phyloP scores from a whole-genome alignment of 2,329 filamentous ascomycete species.

The Golovinomyces cichoracearum region DNA sequence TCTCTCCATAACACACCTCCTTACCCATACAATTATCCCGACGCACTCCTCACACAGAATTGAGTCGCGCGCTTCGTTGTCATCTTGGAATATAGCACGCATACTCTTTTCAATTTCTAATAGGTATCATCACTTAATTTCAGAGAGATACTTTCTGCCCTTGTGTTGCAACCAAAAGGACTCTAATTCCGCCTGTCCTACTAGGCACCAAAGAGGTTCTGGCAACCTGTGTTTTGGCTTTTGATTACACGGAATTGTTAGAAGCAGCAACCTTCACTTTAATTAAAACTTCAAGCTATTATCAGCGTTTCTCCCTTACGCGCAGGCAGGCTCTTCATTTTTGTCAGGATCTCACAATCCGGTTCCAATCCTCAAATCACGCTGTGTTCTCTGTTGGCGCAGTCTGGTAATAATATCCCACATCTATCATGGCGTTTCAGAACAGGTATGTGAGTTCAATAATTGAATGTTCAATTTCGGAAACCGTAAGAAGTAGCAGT shows the following conservation, averaged over 20 bases:
- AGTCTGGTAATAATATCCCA: background rate
- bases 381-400: background rate
- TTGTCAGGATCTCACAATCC: background rate
- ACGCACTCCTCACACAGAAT: background rate
- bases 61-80: background rate
- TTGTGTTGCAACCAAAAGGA: background rate
- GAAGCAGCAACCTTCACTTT: background rate
- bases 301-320: background rate
- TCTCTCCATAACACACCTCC: too few species aligned
- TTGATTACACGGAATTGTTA: background rate
- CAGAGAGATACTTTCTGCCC: background rate
- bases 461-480: background rate
- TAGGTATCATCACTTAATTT: background rate
- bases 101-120: background rate
- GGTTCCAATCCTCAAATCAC: background rate
- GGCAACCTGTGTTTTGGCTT: background rate
- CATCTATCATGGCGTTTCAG: slow-evolving; percentile 13
- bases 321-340: background rate
- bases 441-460: slow-evolving; percentile 11
- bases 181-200: background rate
- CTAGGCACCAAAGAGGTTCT: background rate
- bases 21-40: too few species aligned
- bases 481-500: background rate
- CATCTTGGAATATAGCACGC: background rate
- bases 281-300: background rate